Evolutionary conservation across 1,284 basidiomycete species (phyloP).

Genomic region (Naganishia sp.): DNA sequence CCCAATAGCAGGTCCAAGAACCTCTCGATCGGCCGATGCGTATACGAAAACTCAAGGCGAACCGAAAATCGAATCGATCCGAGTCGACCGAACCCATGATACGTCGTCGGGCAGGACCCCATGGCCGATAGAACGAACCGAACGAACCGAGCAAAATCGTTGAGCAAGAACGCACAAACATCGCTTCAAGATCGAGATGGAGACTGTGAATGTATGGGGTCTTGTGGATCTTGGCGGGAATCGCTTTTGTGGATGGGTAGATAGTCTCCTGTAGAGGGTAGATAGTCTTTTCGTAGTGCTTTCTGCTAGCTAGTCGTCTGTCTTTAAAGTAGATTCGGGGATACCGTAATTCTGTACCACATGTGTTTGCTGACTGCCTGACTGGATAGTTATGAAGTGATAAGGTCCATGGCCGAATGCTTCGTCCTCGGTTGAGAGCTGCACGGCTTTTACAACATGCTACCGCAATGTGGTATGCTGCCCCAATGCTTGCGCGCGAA

Average conservation of each 20-base stretch:
- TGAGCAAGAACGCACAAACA: not conserved
- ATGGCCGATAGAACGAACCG: not conserved
- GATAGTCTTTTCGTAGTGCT: not conserved
- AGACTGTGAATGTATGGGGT: not conserved
- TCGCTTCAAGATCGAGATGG: slow-evolving; percentile 5
- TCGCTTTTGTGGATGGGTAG: not conserved
- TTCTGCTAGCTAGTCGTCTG: slow-evolving; percentile 1
- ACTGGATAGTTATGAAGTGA: too few relatives aligned
- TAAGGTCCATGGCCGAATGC: too few relatives aligned
- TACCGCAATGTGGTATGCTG: too few relatives aligned
- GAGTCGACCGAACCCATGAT: not conserved
- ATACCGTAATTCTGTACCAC: not conserved
- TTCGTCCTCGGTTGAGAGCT: too few relatives aligned
- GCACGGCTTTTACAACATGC: too few relatives aligned
- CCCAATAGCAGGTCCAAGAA: too few relatives aligned
- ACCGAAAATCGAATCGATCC: not conserved
- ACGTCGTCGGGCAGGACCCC: too few relatives aligned
- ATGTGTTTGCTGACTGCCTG: too few relatives aligned
- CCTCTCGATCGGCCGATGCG: not conserved
- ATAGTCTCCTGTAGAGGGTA: slow-evolving; percentile 16
- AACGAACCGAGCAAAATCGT: slow-evolving; percentile 4
- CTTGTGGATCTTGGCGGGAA: not conserved
- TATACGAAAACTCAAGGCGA: not conserved
- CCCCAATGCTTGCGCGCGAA: too few relatives aligned
- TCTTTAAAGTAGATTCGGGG: not conserved